Conservation (phyloP, 768 basidiomycete species). For the Boletus speciosus region DNA sequence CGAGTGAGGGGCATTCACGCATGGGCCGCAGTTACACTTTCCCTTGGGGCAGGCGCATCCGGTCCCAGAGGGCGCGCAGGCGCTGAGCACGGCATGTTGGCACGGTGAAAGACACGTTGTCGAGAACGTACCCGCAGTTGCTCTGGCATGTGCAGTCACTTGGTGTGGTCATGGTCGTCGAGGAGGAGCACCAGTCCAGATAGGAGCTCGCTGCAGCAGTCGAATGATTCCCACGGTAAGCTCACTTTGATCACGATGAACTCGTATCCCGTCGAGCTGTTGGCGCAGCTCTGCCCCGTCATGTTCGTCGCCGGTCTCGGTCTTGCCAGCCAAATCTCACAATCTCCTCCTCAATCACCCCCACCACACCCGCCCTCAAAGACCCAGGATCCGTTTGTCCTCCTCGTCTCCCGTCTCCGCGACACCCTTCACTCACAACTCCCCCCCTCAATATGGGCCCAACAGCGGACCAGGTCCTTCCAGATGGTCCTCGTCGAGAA, state of each 20-base stretch:
- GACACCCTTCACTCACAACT: conserved; percentile 64
- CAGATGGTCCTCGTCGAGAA: conserved; percentile 84
- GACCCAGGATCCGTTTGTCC: conserved; percentile 56
- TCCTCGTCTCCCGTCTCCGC: conserved; percentile 60
- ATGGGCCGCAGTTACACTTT: conserved; percentile 29
- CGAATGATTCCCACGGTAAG: background rate
- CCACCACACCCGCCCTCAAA: conserved; percentile 26
- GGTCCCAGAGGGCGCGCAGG: conserved; percentile 31
- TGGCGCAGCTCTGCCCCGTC: conserved; percentile 85
- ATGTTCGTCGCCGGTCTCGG: conserved; percentile 90
- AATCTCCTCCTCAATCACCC: background rate
- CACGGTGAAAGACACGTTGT: too few species aligned
- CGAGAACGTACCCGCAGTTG: conserved; percentile 24
- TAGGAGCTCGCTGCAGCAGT: background rate
- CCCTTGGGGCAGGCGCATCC: conserved; percentile 31
- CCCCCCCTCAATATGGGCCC: conserved; percentile 67
- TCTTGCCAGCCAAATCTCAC: background rate
- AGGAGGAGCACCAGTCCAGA: background rate
- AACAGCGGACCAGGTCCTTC: conserved; percentile 70
- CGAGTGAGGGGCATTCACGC: conserved; percentile 29
- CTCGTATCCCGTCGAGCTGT: conserved; percentile 86
- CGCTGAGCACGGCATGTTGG: conserved; percentile 13
- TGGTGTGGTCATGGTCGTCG: conserved; percentile 16
- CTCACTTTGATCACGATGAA: conserved; percentile 56
- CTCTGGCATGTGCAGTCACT: conserved; percentile 28